Conservation (phyloP, 129 eudicot genomes). For the Pseudognaphalium luteoalbum region DNA sequence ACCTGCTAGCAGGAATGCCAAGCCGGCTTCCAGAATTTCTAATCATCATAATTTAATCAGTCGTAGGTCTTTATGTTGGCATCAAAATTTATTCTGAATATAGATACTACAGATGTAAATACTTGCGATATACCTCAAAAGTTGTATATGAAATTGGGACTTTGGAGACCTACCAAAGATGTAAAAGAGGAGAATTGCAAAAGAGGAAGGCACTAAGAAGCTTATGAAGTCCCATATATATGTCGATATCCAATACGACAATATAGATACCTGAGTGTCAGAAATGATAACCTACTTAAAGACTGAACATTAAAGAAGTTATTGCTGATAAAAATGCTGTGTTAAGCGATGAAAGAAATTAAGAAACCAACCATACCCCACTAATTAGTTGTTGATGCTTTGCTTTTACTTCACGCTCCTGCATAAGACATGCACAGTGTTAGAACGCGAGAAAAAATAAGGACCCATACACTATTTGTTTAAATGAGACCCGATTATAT, state of each 20-base stretch:
- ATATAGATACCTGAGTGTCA: constrained; percentile 76
- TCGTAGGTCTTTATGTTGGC: not conserved
- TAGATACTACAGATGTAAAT: constrained; percentile 24
- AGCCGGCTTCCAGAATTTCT: not conserved
- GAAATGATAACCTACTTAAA: constrained; percentile 48
- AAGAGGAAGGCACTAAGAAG: constrained; percentile 81
- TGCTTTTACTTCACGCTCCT: constrained; percentile 98
- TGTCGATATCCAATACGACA: constrained; percentile 90
- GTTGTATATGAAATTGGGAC: not conserved
- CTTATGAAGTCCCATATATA: constrained; percentile 97
- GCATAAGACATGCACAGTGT: constrained; percentile 29
- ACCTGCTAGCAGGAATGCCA: not conserved
- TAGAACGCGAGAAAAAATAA: not conserved
- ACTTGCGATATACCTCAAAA: constrained; percentile 16
- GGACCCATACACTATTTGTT: not conserved
- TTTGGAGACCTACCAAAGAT: constrained; percentile 68
- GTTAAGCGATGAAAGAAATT: constrained; percentile 13
- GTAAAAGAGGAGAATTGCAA: constrained; percentile 79
- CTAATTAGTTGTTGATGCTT: constrained; percentile 97
- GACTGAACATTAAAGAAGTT: not conserved
- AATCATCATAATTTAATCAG: not conserved
- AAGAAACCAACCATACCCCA: constrained; percentile 64
- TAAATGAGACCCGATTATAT: not conserved
- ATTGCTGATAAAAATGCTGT: constrained; percentile 10
- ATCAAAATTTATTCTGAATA: not conserved